A percentile compares a stretch with the other conserved stretches of the same genome.
Conservation (phyloP, 2,329 filamentous ascomycete genomes). For the Penicillium olsonii region DNA sequence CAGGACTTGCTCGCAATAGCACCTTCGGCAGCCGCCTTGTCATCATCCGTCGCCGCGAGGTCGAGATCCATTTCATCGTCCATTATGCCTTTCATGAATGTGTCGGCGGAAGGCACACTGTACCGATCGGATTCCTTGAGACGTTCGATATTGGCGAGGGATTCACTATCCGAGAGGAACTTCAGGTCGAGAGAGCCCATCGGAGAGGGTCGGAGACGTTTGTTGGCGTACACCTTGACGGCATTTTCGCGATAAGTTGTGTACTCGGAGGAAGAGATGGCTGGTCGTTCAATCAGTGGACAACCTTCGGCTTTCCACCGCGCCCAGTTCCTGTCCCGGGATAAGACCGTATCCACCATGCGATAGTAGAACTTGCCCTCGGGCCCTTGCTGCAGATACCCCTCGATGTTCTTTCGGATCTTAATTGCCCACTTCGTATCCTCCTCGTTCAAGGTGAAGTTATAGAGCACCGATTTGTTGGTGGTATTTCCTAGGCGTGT, state of each 20-base stretch:
- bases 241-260: conserved; percentile 67
- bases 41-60: conserved; percentile 68
- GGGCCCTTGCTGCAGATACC: conserved; percentile 75
- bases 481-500: conserved; percentile 71
- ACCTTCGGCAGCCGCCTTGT: conserved; percentile 62
- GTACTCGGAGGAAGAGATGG: conserved; percentile 70
- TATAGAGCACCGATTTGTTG: conserved; percentile 88
- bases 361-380: conserved; percentile 94
- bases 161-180: conserved; percentile 71
- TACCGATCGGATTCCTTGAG: conserved; percentile 68
- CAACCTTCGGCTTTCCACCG: conserved; percentile 97
- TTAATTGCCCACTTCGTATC: conserved; percentile 84
- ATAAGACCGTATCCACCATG: conserved; percentile 94
- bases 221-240: conserved; percentile 67
- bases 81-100: conserved; percentile 72
- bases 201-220: conserved; percentile 67
- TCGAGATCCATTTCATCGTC: conserved; percentile 84
- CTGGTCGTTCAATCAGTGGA: conserved; percentile 75
- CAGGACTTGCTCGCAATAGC: conserved; percentile 86
- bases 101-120: conserved; percentile 67
- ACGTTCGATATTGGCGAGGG: conserved; percentile 64
- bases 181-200: conserved; percentile 74
- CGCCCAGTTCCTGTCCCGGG: conserved; percentile 97
- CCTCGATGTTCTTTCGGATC: conserved; percentile 76
- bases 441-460: conserved; percentile 75